Conservation (phyloP, 345 rosid species). For the Cochlearia excelsa region DNA sequence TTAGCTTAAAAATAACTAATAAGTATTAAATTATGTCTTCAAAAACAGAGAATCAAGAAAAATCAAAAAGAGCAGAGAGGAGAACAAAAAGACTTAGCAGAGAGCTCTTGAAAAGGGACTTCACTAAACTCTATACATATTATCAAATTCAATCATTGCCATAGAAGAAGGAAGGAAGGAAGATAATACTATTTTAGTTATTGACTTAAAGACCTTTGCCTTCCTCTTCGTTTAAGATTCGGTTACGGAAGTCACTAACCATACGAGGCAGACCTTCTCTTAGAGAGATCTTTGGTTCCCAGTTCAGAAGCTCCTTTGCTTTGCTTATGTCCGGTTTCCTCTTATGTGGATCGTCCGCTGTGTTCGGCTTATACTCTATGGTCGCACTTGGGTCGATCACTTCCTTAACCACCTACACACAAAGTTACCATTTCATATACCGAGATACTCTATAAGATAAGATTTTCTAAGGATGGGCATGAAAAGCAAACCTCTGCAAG, state of each 20-base stretch:
- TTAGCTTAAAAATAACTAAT: too few relatives aligned
- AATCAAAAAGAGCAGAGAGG: too few relatives aligned
- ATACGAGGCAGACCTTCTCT: constrained; percentile 87
- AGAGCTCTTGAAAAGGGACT: too few relatives aligned
- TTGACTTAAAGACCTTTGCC: constrained; percentile 53
- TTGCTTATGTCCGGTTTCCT: constrained; percentile 93
- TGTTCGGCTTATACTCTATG: constrained; percentile 81
- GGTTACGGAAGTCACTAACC: constrained; percentile 84
- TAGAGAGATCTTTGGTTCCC: constrained; percentile 86
- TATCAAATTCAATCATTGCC: too few relatives aligned
- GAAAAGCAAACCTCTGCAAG: constrained; percentile 78
- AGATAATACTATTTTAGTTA: neutral
- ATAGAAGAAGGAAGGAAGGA: too few relatives aligned
- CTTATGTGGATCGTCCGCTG: constrained; percentile 94
- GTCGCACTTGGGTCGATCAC: constrained; percentile 93
- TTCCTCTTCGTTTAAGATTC: constrained; percentile 85
- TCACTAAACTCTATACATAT: too few relatives aligned
- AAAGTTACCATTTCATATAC: constrained; percentile 8
- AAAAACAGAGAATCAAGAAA: too few relatives aligned
- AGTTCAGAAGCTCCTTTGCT: constrained; percentile 84
- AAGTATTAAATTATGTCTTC: too few relatives aligned
- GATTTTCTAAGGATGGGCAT: neutral
- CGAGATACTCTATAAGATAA: neutral
- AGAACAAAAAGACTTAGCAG: too few relatives aligned
- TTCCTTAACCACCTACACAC: constrained; percentile 75